phyloP scores from a whole-genome alignment of 805 yeast species.

The Ogataea methylovora region DNA sequence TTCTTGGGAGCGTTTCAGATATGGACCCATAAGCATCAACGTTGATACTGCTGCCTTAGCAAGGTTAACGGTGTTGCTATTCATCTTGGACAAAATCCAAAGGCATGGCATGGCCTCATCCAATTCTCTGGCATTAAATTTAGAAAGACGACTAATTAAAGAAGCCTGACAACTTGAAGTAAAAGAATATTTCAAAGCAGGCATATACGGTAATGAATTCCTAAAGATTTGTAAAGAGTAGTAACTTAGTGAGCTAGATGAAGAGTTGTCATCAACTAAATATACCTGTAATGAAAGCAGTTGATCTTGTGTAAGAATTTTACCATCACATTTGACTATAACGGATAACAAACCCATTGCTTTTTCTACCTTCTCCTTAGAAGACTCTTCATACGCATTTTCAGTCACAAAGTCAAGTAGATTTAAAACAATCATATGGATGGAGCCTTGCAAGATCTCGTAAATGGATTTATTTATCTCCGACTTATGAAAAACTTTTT shows the following conservation, averaged over 20 bases:
- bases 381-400: constrained; percentile 20
- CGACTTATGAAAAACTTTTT: constrained; percentile 29
- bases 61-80: constrained; percentile 38
- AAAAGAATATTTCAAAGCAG: constrained; percentile 43
- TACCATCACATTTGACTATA: constrained; percentile 44
- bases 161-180: constrained; percentile 40
- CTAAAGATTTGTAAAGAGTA: constrained; percentile 50
- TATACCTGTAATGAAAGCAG: constrained; percentile 59
- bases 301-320: constrained; percentile 58
- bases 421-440: constrained; percentile 25
- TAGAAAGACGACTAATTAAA: constrained; percentile 51
- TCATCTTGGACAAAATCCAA: constrained; percentile 45
- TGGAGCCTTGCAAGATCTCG: constrained; percentile 10
- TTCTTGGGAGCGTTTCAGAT: constrained; percentile 19
- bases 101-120: constrained; percentile 69
- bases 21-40: constrained; percentile 42
- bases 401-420: constrained; percentile 31
- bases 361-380: constrained; percentile 21
- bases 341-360: constrained; percentile 45
- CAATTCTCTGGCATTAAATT: constrained; percentile 50
- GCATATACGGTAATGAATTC: constrained; percentile 35
- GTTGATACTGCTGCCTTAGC: constrained; percentile 62
- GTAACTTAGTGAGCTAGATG: constrained; percentile 34
- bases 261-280: constrained; percentile 39
- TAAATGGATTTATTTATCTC: constrained; percentile 13